Conservation (phyloP, 345 rosid genomes). For the Combretum micranthum region DNA sequence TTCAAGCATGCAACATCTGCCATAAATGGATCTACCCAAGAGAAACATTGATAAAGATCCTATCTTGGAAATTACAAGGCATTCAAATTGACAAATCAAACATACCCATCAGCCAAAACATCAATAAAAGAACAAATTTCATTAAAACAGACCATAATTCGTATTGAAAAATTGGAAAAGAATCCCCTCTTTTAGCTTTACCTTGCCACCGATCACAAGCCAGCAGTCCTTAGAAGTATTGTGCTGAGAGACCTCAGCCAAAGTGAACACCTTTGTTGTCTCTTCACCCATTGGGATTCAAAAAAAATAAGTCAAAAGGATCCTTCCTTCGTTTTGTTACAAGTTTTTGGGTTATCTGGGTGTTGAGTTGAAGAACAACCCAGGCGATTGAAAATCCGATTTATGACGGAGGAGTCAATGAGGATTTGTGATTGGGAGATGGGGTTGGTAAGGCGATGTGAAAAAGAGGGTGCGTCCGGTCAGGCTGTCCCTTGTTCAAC, state of each 20-base stretch:
- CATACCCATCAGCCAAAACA: not conserved
- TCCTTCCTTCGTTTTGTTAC: not conserved
- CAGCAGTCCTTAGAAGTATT: conserved; percentile 62
- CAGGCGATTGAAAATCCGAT: not conserved
- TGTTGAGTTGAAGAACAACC: too few species aligned
- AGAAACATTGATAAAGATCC: too few species aligned
- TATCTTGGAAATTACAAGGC: too few species aligned
- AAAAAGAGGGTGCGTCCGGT: not conserved
- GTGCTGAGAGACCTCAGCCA: conserved; percentile 74
- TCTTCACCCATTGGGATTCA: conserved; percentile 6
- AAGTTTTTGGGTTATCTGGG: not conserved
- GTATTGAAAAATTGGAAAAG: not conserved
- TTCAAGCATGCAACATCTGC: not conserved
- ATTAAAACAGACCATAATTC: not conserved
- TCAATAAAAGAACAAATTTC: too few species aligned
- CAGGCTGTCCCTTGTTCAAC: not conserved
- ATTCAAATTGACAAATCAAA: not conserved
- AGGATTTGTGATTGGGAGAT: not conserved
- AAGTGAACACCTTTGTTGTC: conserved; percentile 61
- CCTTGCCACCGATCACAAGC: conserved; percentile 91
- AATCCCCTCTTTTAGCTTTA: conserved; percentile 7
- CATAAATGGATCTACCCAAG: too few species aligned
- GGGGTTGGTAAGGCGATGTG: conserved; percentile 8
- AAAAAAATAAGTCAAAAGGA: conserved; percentile 1
- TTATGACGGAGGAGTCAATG: too few species aligned